Percentiles rank a stretch among this genome's conserved stretches.
Conservation (phyloP, 192 early-diverging fungal species). For the Linnemannia zychae region DNA sequence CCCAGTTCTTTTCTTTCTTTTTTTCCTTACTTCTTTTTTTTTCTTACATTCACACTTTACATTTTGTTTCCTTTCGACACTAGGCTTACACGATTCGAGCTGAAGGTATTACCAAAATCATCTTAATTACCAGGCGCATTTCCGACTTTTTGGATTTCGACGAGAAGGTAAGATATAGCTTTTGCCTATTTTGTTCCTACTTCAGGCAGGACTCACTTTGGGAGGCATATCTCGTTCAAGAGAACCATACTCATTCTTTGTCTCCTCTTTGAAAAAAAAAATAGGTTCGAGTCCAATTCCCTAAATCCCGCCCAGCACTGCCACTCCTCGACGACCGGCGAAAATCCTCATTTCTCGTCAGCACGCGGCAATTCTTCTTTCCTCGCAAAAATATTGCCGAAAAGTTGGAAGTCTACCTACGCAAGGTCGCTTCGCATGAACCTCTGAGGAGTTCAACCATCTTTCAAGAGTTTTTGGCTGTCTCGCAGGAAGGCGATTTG, state of each 20-base stretch:
- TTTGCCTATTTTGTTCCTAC: not conserved
- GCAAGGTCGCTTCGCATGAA: constrained; percentile 54
- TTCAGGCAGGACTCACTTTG: not conserved
- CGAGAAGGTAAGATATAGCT: constrained; percentile 56
- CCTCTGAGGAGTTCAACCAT: constrained; percentile 55
- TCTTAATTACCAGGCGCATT: constrained; percentile 61
- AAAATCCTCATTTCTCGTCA: constrained; percentile 54
- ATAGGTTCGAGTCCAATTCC: constrained; percentile 53
- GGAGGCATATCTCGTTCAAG: no score
- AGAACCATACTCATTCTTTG: not conserved
- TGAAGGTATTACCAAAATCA: constrained; percentile 37
- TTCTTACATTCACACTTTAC: not conserved
- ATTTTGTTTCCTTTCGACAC: constrained; percentile 23
- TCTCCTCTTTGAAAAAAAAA: not conserved
- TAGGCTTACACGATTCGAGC: constrained; percentile 62
- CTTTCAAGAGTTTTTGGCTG: constrained; percentile 63
- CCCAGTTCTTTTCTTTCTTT: not conserved
- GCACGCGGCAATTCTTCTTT: constrained; percentile 51
- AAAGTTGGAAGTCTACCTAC: constrained; percentile 63
- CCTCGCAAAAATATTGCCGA: constrained; percentile 62
- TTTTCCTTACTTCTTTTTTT: not conserved
- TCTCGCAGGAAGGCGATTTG: constrained; percentile 63
- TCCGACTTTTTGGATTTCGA: constrained; percentile 68
- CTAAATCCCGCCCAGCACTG: constrained; percentile 57
- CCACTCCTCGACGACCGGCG: constrained; percentile 56